phyloP scores from a whole-genome alignment of 1,284 basidiomycete genomes.

The Irpex rosettiformis region DNA sequence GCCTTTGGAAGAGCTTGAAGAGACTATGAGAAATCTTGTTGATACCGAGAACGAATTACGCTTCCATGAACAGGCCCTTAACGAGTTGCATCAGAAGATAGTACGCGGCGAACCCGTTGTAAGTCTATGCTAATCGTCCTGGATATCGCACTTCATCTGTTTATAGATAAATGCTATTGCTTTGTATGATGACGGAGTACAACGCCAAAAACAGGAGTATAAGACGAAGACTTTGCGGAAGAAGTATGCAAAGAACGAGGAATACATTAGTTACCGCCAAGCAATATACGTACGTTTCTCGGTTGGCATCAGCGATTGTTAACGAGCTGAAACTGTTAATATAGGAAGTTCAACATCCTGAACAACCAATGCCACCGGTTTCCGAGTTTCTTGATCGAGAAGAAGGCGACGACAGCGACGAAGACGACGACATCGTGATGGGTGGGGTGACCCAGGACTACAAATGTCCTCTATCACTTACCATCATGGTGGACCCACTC shows the following conservation, averaged over 20 bases:
- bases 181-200: slow-evolving; percentile 42
- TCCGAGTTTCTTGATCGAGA: slow-evolving; percentile 70
- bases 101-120: slow-evolving; percentile 56
- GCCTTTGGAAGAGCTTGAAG: slow-evolving; percentile 58
- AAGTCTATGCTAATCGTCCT: slow-evolving; percentile 24
- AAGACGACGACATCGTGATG: slow-evolving; percentile 78
- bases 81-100: slow-evolving; percentile 53
- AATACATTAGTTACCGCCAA: slow-evolving; percentile 63
- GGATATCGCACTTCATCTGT: slow-evolving; percentile 4
- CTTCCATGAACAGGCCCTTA: slow-evolving; percentile 50
- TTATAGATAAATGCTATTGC: slow-evolving; percentile 45
- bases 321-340: too few relatives aligned
- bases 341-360: slow-evolving; percentile 68
- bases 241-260: slow-evolving; percentile 64
- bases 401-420: slow-evolving; percentile 72
- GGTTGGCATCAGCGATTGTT: too few relatives aligned
- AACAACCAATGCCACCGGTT: slow-evolving; percentile 71
- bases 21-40: slow-evolving; percentile 60
- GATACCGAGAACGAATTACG: slow-evolving; percentile 61
- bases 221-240: slow-evolving; percentile 61
- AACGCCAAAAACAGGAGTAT: slow-evolving; percentile 44
- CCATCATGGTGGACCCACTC: slow-evolving; percentile 60
- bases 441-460: slow-evolving; percentile 80
- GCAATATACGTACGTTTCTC: slow-evolving; percentile 59
- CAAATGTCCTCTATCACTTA: slow-evolving; percentile 76